Conservation (phyloP, 2,329 filamentous ascomycete species). For the Aureobasidium sp. region DNA sequence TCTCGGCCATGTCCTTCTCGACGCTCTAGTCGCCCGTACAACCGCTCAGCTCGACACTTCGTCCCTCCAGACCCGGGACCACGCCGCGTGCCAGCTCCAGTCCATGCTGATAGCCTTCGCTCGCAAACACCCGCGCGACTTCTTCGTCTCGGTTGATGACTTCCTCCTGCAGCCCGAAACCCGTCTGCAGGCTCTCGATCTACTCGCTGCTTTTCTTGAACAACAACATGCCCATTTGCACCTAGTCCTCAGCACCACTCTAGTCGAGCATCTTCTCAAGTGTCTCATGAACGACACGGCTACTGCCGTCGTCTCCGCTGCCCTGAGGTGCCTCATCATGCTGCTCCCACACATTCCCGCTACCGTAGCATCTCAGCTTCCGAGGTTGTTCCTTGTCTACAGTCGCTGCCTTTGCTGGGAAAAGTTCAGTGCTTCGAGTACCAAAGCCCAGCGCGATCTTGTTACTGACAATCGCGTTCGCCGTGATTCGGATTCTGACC, state of each 20-base stretch:
- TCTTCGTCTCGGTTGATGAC: constrained; percentile 56
- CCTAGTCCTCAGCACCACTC: constrained; percentile 59
- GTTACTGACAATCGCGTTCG: constrained; percentile 28
- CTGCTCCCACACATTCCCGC: constrained; percentile 72
- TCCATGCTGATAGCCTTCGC: constrained; percentile 48
- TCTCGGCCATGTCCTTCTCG: constrained; percentile 46
- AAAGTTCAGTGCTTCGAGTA: constrained; percentile 33
- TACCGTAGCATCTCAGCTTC: constrained; percentile 58
- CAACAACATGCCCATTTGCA: constrained; percentile 73
- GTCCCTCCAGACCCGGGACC: constrained; percentile 27
- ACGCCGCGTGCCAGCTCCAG: constrained; percentile 43
- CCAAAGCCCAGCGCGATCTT: constrained; percentile 25
- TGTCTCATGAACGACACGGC: constrained; percentile 72
- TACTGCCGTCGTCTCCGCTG: constrained; percentile 65
- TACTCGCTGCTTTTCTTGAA: constrained; percentile 65
- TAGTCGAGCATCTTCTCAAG: constrained; percentile 62
- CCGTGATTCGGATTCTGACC: constrained; percentile 19
- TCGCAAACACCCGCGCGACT: constrained; percentile 59
- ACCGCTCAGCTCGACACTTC: constrained; percentile 29
- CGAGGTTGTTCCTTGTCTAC: constrained; percentile 72
- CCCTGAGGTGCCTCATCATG: constrained; percentile 69
- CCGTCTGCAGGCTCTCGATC: constrained; percentile 54
- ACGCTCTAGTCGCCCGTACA: constrained; percentile 36
- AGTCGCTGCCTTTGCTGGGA: constrained; percentile 75
- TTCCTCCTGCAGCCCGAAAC: constrained; percentile 57